Base-by-base conservation (phyloP, 306 rosid genomes). In the Macrotyloma uniflorum region DNA sequence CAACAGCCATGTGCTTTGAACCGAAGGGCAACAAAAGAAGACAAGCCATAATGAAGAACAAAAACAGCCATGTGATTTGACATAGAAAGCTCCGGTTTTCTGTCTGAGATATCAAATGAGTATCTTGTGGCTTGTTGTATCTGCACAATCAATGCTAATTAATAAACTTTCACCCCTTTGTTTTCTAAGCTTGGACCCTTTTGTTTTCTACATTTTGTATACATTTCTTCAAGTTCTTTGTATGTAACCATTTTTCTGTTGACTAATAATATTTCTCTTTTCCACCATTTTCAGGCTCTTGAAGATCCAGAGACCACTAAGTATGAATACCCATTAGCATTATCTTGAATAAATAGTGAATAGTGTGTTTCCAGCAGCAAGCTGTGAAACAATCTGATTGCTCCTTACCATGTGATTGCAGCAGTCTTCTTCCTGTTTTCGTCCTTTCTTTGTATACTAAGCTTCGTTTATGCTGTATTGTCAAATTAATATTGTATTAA, bases 281-380 rank as follows among this genome's bases (percentile, higher is more conserved):
- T 19, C 4, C 22, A 50, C 69, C 3, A 35, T 46, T 76, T 5
- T 72, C 89, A 87, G 91, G 88, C 49, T 83, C 75, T 79, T 83
- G 82, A 87, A 70, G 82, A 75, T 80, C 65, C 55, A 47, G 63
- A 66, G 64, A 70, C 28, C 83, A 57, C 51, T 33, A 75, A 50
- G 62, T 74, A 38, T 47, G 40, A 74, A 81, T 57, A 69, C 23
- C 22, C 76, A 8, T 66, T 22, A 18, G 68, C 51, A 24, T 72
- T 26, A 24, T 64, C 59, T 15, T 10, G 9, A 55, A 63, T 69
- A 62, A 84, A 42, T 28, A 70, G 50, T 24, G 11, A 62, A 67
- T 67, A 35, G 54, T 67, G 70, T 50, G 67, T 70, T 69, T 26
- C 32, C 47, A 71, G 63, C n/a, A 46, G 70, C 69, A 35, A 64